Conservation (phyloP, 2,329 filamentous ascomycete genomes). For the Cercospora berteroae region DNA sequence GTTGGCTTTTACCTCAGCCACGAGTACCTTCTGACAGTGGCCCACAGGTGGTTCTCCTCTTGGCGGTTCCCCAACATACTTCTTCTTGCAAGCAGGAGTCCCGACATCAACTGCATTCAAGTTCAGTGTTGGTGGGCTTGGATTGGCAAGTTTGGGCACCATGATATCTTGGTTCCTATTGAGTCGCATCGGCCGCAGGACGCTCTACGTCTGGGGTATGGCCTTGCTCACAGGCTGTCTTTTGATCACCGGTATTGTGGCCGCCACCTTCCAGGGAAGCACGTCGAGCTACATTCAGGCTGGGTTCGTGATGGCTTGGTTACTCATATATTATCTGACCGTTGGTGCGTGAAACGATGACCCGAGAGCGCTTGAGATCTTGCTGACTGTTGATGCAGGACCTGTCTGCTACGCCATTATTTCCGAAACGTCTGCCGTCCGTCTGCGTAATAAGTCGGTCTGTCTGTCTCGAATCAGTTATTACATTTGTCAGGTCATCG, state of each 20-base stretch:
- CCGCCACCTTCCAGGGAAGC: slow-evolving; percentile 21
- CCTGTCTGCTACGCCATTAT: slow-evolving; percentile 37
- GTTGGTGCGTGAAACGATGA: background rate
- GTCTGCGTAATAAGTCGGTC: slow-evolving; percentile 35
- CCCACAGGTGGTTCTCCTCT: background rate
- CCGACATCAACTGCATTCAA: slow-evolving; percentile 30
- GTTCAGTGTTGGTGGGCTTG: slow-evolving; percentile 21
- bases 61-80: slow-evolving; percentile 30
- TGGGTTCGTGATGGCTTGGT: slow-evolving; percentile 31
- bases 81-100: slow-evolving; percentile 40
- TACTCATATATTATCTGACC: slow-evolving; percentile 33
- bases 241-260: slow-evolving; percentile 29
- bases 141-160: slow-evolving; percentile 34
- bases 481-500: slow-evolving; percentile 34
- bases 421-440: slow-evolving; percentile 33
- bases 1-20: background rate
- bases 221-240: slow-evolving; percentile 32
- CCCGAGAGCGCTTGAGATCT: too few species aligned
- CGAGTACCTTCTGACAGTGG: background rate
- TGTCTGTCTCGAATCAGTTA: slow-evolving; percentile 36
- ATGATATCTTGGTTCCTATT: slow-evolving; percentile 38
- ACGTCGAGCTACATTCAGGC: slow-evolving; percentile 37
- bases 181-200: slow-evolving; percentile 37
- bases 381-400: slow-evolving; percentile 24
- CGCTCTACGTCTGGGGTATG: slow-evolving; percentile 36